Evolutionary conservation across 2,329 filamentous ascomycete genomes (phyloP).

Genomic region (Pseudocercospora ulei): DNA sequence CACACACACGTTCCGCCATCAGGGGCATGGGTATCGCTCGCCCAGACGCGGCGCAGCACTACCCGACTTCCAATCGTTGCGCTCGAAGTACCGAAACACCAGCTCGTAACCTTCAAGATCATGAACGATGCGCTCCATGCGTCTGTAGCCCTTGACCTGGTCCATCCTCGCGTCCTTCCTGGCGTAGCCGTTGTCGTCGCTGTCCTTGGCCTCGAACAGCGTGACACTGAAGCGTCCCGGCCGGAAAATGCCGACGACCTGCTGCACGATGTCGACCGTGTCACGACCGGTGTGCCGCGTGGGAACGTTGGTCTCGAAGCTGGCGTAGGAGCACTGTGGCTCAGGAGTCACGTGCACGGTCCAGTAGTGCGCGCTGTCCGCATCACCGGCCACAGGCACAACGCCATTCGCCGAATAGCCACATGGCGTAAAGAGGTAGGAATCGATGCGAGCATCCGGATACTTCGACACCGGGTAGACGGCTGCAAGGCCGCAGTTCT

Average conservation of each 20-base stretch:
- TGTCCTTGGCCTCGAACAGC: slow-evolving; percentile 77
- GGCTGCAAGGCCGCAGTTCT: slow-evolving; percentile 76
- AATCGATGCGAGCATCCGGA: slow-evolving; percentile 85
- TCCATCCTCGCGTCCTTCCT: slow-evolving; percentile 54
- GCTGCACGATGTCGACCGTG: slow-evolving; percentile 81
- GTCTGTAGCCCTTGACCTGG: slow-evolving; percentile 70
- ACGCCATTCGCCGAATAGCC: slow-evolving; percentile 97
- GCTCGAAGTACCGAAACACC: slow-evolving; percentile 92
- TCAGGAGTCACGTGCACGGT: slow-evolving; percentile 97
- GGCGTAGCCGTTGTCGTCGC: slow-evolving; percentile 37
- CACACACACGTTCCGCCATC: not conserved
- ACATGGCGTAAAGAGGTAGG: slow-evolving; percentile 92
- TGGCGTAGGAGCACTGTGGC: slow-evolving; percentile 92
- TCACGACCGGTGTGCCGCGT: slow-evolving; percentile 76
- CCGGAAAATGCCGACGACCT: slow-evolving; percentile 91
- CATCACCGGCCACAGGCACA: slow-evolving; percentile 59
- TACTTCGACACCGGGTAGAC: slow-evolving; percentile 81
- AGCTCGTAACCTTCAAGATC: slow-evolving; percentile 96
- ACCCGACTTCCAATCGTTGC: slow-evolving; percentile 66
- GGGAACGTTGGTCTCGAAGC: slow-evolving; percentile 96
- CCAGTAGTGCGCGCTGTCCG: slow-evolving; percentile 67
- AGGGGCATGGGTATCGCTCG: slow-evolving; percentile 36
- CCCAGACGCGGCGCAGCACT: slow-evolving; percentile 49
- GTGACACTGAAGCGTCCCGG: slow-evolving; percentile 97
- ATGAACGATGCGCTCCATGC: slow-evolving; percentile 90